Evolutionary conservation across 108 stramenopile genomes (phyloP), one percentile per base, ranked within the genome.

Genomic region (Epithemia pelagica): DNA sequence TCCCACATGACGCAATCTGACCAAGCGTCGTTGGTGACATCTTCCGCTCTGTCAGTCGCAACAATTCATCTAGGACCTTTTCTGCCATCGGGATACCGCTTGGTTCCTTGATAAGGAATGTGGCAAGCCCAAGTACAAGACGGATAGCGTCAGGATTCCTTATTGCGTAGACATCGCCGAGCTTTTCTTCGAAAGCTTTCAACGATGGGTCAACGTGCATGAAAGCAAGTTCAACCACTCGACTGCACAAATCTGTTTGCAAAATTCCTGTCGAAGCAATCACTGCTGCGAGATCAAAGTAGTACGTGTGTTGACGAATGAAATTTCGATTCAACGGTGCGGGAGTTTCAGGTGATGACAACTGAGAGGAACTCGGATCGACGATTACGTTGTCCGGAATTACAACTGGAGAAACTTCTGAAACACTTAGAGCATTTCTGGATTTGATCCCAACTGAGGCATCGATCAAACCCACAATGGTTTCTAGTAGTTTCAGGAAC

Each of bases 111-210:
- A 82, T 84, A 24, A 89, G 67, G 61, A 74, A 75, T 26, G 77
- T 79, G n/a, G 80, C 77, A 24, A 93, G 52, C n/a, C 87, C 85
- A 46, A 93, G 80, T 26, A 93, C 75, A 21, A 93, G 62, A 28
- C 87, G 80, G 25, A 81, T 70, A 15, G 87, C 92, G 77, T 93
- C 92, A 1, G 87, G 85, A 61, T 93, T 93, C 37, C 82, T 74
- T 51, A 93, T 81, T 3, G 67, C 46, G 22, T 77, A 52, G n/a
- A 56, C 71, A 28, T 73, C 66, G 7, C 64, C 70, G 10, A 61
- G 65, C 58, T 76, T 72, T 0, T 31, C 22, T 23, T 21, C 71
- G 58, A 81, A 67, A 46, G 37, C 10, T 15, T 57, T 66, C 32
- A 92, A 74, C 21, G 68, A 68, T 15, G 88, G 82, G 63, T 92